Percentiles rank a stretch among this genome's conserved stretches.
phyloP scores from a whole-genome alignment of 768 basidiomycete species.

The Hygrocybe coccinea region DNA sequence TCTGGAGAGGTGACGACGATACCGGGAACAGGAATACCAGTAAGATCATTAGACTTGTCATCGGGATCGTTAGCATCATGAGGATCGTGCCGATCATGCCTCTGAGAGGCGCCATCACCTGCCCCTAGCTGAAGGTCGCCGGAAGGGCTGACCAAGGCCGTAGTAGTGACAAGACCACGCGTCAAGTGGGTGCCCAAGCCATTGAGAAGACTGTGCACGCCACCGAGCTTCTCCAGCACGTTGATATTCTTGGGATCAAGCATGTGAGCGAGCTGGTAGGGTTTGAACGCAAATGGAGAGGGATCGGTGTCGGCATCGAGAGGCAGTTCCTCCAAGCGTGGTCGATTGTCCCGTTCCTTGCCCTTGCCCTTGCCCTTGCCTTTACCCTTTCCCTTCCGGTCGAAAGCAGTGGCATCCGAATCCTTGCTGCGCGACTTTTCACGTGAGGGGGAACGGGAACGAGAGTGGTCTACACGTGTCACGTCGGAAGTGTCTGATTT shows the following conservation, averaged over 20 bases:
- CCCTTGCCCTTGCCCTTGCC: background rate
- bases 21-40: slow-evolving; percentile 1
- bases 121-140: slow-evolving; percentile 3
- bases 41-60: background rate
- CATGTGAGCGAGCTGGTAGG: slow-evolving; percentile 72
- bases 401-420: slow-evolving; percentile 14
- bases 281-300: slow-evolving; percentile 68
- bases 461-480: slow-evolving; percentile 10
- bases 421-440: slow-evolving; percentile 18
- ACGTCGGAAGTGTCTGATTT: slow-evolving; percentile 8
- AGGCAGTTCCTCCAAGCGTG: slow-evolving; percentile 65
- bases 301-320: slow-evolving; percentile 51
- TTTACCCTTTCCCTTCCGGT: background rate
- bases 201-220: slow-evolving; percentile 55
- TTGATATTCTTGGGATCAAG: slow-evolving; percentile 86
- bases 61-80: background rate
- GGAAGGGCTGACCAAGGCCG: slow-evolving; percentile 22
- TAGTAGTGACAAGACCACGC: slow-evolving; percentile 71
- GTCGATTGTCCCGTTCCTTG: slow-evolving; percentile 42
- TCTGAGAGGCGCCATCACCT: slow-evolving; percentile 8
- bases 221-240: slow-evolving; percentile 64
- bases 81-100: slow-evolving; percentile 5
- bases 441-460: slow-evolving; percentile 21
- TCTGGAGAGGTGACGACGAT: slow-evolving; percentile 9
- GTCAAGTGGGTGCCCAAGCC: slow-evolving; percentile 68